These are phyloP conservation scores for Penicillium sp. DNA, from an alignment of 2,329 filamentous ascomycete genomes.

Conservation along the genomic window DNA sequence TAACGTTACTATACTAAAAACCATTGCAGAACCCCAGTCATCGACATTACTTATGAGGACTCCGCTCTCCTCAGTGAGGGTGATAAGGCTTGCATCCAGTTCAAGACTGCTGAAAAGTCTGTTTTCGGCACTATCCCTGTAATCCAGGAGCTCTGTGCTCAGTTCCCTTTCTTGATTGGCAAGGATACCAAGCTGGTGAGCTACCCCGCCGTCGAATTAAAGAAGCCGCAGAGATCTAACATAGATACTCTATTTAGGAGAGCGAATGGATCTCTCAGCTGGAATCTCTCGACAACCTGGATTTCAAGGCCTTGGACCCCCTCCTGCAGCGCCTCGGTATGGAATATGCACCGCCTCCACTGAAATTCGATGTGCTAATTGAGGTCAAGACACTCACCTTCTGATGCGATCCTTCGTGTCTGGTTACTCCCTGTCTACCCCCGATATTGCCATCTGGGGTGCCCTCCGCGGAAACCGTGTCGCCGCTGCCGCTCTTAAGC, in stretches of 20 bases:
- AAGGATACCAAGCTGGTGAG: constrained; percentile 39
- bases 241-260: constrained; percentile 29
- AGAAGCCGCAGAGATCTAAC: background rate
- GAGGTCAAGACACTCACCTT: constrained; percentile 68
- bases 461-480: constrained; percentile 80
- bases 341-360: background rate
- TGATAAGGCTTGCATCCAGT: constrained; percentile 37
- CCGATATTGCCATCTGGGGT: constrained; percentile 81
- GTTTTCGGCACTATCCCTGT: constrained; percentile 33
- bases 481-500: constrained; percentile 77
- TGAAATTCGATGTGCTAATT: background rate
- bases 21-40: constrained; percentile 24
- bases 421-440: constrained; percentile 73
- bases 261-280: constrained; percentile 59
- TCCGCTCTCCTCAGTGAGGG: constrained; percentile 33
- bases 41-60: constrained; percentile 42
- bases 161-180: constrained; percentile 38
- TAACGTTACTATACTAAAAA: background rate
- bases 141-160: constrained; percentile 34
- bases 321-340: constrained; percentile 58
- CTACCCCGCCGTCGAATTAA: background rate
- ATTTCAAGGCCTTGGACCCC: constrained; percentile 81
- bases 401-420: constrained; percentile 82
- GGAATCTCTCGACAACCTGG: constrained; percentile 55
- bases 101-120: constrained; percentile 28